Conservation (phyloP, 148 eudicot genomes). For the Chenopodium berlandieri region DNA sequence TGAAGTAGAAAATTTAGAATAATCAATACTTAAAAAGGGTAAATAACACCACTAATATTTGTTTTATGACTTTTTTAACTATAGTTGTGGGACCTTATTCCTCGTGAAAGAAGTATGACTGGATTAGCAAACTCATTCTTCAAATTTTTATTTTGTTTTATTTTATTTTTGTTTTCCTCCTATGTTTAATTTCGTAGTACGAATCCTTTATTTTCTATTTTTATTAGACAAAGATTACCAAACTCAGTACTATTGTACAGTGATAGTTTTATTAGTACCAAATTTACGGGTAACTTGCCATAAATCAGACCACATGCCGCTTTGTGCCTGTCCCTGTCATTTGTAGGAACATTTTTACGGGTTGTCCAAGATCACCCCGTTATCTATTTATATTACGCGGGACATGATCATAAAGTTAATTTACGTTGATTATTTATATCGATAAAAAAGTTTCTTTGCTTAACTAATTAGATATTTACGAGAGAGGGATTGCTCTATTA, state of each 20-base stretch:
- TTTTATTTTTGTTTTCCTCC: slow-evolving; percentile 8
- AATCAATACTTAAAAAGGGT: background rate
- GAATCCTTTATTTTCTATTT: slow-evolving; percentile 7
- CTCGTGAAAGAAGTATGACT: slow-evolving; percentile 9
- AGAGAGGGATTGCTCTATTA: too few species aligned
- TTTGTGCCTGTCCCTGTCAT: background rate
- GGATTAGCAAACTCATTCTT: background rate
- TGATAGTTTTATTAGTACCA: background rate
- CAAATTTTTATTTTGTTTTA: background rate
- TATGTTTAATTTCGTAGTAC: background rate
- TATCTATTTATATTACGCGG: background rate
- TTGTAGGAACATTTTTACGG: background rate
- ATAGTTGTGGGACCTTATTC: background rate
- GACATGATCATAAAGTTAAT: too few species aligned
- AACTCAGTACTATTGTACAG: background rate
- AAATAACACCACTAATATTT: slow-evolving; percentile 10
- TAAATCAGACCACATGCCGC: slow-evolving; percentile 12
- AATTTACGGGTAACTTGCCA: slow-evolving; percentile 3
- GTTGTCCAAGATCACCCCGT: background rate
- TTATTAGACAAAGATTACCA: slow-evolving; percentile 10
- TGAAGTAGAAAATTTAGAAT: background rate
- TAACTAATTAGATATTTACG: too few species aligned
- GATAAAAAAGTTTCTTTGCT: too few species aligned
- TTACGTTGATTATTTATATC: too few species aligned
- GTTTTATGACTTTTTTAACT: slow-evolving; percentile 2